Base-by-base conservation (phyloP, 768 basidiomycete species). In the Lentinula detonsa region DNA sequence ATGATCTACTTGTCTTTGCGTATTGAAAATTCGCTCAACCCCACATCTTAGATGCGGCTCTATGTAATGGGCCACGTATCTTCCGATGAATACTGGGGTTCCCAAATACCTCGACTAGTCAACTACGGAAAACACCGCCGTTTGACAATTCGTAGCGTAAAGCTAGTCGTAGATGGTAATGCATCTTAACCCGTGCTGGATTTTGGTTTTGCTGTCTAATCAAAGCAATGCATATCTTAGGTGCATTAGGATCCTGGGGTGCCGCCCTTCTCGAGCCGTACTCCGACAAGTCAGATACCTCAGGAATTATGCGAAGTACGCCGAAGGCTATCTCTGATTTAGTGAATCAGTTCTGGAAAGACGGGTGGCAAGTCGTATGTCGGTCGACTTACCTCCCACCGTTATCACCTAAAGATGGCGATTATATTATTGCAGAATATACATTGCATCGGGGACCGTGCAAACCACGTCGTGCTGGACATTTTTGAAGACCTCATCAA, bases 181-280 rank as follows among this genome's bases (percentile, higher is more conserved):
- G 16, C 10, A 15, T 21, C 59, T 8, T 43, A 13, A 48, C 16
- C 15, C 53, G 18, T 15, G 11, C 9, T 1, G 16, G 11, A 34
- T 23, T 34, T 62, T 13, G 57, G 15, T 39, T 10, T 15, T 45
- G 7, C n/a, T 40, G n/a, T 45, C 16, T 60, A 35, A 21, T 11
- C 4, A 37, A 28, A 35, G 15, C 37, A 39, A 2, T 45, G 8
- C 43, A 45, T 61, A 45, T 39, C 33, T 5, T 57, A 89, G 88
- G 95, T 45, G 95, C 95, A 0, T 81, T 98, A 4, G 93, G 96
- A 0, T 92, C 90, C 1, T 92, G 91, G 80, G 95, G 96, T 6
- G 95, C 96, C 0, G 95, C 96, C 0, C 78, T 98, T 60, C 74
- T 91, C 5, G 81, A 87, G 53, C 91, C 93, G 16, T 98, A 97